A percentile compares a stretch with the other conserved stretches of the same genome.
These are phyloP conservation scores for Cladosporium sp. DNA, from an alignment of 2,329 filamentous ascomycete genomes.

Conservation along the genomic window DNA sequence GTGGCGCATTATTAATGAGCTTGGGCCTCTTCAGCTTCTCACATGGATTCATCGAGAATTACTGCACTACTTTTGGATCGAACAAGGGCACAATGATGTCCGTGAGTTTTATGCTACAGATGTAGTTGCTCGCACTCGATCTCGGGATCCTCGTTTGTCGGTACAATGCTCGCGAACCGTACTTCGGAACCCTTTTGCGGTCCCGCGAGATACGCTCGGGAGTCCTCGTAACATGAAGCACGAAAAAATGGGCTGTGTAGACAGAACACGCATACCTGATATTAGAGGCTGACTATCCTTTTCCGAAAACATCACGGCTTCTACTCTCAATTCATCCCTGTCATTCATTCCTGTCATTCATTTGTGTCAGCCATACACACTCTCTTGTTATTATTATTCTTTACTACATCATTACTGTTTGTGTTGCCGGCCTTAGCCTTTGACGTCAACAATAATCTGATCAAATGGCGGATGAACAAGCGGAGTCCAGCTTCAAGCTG, in stretches of 20 bases:
- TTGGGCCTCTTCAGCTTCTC: background rate
- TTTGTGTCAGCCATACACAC: background rate
- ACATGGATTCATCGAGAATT: background rate
- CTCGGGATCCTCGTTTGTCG: background rate
- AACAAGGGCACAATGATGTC: background rate
- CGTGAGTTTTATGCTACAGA: background rate
- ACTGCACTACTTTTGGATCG: background rate
- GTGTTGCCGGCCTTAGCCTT: background rate
- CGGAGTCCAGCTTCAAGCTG: background rate
- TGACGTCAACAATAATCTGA: background rate
- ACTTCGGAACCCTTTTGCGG: too few relatives aligned
- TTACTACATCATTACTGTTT: background rate
- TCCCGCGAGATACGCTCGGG: background rate
- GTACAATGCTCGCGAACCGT: background rate
- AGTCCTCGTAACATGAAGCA: background rate
- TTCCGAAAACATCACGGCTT: background rate
- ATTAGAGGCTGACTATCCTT: background rate
- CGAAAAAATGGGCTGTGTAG: background rate
- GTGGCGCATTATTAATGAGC: too few relatives aligned
- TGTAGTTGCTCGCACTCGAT: background rate
- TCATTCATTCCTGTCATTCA: background rate
- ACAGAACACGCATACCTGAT: background rate
- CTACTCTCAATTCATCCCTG: background rate
- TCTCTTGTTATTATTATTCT: background rate
- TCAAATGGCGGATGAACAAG: background rate